Percentiles rank a stretch among this genome's conserved stretches.
phyloP scores from a whole-genome alignment of 257 asterid genomes.

The Solanum chiquidenum region DNA sequence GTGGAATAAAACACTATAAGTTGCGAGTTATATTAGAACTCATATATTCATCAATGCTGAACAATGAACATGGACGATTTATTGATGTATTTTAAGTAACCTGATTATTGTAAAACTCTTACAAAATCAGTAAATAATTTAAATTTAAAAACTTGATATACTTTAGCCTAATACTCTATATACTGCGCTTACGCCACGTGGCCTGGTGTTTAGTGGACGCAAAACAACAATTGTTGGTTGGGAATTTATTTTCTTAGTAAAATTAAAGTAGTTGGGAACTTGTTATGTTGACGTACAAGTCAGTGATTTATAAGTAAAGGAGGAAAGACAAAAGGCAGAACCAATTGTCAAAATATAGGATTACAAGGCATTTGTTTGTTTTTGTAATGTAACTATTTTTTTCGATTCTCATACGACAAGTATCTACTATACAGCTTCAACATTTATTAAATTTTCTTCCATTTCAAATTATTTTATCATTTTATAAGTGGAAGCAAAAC shows the following conservation, averaged over 20 bases:
- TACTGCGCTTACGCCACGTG: not conserved
- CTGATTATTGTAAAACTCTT: not conserved
- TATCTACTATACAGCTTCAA: not conserved
- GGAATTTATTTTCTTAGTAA: not conserved
- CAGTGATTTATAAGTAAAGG: not conserved
- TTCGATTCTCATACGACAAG: not conserved
- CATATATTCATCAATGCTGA: not conserved
- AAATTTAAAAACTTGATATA: not conserved
- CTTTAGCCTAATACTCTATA: not conserved
- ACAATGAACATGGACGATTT: not conserved
- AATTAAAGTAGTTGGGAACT: not conserved
- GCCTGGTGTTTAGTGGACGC: not conserved
- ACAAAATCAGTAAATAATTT: not conserved
- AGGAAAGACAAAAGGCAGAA: not conserved
- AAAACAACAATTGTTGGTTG: not conserved
- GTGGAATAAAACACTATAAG: too few species aligned
- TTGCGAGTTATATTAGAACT: too few species aligned
- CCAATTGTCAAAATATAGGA: not conserved
- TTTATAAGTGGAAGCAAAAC: too few species aligned
- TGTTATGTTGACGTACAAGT: not conserved
- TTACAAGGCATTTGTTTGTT: not conserved
- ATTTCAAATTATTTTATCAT: too few species aligned
- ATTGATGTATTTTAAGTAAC: not conserved
- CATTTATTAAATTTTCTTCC: not conserved
- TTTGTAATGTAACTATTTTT: not conserved